A percentile compares a stretch with the other conserved stretches of the same genome.
These are phyloP conservation scores for Agrocybe pediades DNA, from an alignment of 768 basidiomycete genomes.

Conservation along the genomic window DNA sequence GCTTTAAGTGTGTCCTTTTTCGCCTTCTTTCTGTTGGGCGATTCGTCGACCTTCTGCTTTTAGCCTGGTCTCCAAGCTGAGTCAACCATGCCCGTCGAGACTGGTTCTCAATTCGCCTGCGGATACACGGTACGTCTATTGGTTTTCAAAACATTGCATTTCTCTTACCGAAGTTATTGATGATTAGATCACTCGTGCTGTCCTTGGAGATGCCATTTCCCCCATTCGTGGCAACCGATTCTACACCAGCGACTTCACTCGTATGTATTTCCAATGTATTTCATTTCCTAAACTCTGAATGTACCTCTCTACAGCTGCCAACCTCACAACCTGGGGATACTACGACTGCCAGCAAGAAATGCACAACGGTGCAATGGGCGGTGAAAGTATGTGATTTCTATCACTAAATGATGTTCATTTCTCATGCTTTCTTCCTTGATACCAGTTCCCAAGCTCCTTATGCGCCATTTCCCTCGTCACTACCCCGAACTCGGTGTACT, in stretches of 20 bases:
- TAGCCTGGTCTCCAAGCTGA: constrained; percentile 34
- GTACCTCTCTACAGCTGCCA: not conserved
- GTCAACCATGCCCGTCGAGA: constrained; percentile 30
- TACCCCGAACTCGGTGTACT: constrained; percentile 10
- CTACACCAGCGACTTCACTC: constrained; percentile 8
- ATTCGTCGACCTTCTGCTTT: constrained; percentile 5
- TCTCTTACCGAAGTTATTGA: not conserved
- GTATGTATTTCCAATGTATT: not conserved
- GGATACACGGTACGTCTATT: constrained; percentile 28
- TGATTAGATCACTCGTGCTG: constrained; percentile 17
- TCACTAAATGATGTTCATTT: not conserved
- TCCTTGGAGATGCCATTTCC: constrained; percentile 10
- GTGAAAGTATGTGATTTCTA: not conserved
- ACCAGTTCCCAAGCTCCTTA: constrained; percentile 1
- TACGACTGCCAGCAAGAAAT: constrained; percentile 6
- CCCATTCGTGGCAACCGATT: constrained; percentile 8
- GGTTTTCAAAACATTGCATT: not conserved
- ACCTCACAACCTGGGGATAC: constrained; percentile 7
- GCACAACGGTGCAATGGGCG: constrained; percentile 5
- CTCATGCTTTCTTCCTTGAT: not conserved
- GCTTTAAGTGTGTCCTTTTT: constrained; percentile 32
- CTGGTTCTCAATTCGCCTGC: constrained; percentile 27
- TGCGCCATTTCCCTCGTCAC: constrained; percentile 8
- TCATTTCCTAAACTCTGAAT: not conserved
- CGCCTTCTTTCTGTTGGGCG: not conserved